Percentiles rank a stretch among this genome's conserved stretches.
These are phyloP conservation scores for Thalassiosira sp. DNA, from an alignment of 352 stramenopile genomes.

Conservation along the genomic window DNA sequence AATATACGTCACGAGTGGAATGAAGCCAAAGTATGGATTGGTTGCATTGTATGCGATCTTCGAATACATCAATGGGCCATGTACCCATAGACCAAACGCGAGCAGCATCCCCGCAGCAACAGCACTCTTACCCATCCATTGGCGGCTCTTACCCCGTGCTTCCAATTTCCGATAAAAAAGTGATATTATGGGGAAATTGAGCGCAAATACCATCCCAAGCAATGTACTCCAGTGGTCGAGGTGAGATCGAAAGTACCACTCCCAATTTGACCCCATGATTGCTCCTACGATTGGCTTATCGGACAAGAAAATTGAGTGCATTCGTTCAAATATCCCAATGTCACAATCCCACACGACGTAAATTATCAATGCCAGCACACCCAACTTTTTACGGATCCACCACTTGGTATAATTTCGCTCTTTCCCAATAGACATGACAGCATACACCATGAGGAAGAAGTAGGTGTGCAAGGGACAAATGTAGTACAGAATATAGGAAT, in stretches of 20 bases:
- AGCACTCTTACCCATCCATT: slow-evolving; percentile 56
- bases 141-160: slow-evolving; percentile 29
- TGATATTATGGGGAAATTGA: slow-evolving; percentile 86
- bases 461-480: slow-evolving; percentile 91
- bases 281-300: slow-evolving; percentile 76
- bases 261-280: slow-evolving; percentile 83
- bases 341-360: slow-evolving; percentile 86
- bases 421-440: slow-evolving; percentile 81
- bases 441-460: slow-evolving; percentile 89
- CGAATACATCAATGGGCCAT: slow-evolving; percentile 65
- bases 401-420: slow-evolving; percentile 85
- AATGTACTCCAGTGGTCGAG: slow-evolving; percentile 89
- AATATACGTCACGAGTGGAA: slow-evolving; percentile 87
- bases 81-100: slow-evolving; percentile 63
- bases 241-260: slow-evolving; percentile 88
- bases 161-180: slow-evolving; percentile 85
- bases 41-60: slow-evolving; percentile 88
- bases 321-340: slow-evolving; percentile 73
- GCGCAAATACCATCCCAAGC: slow-evolving; percentile 88
- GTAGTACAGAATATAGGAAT: slow-evolving; percentile 91
- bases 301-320: slow-evolving; percentile 82
- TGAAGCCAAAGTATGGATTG: slow-evolving; percentile 87
- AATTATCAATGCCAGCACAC: slow-evolving; percentile 78
- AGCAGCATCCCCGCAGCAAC: slow-evolving; percentile 57
- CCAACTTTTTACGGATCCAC: slow-evolving; percentile 77